Evolutionary conservation across 2,329 filamentous ascomycete species (phyloP), one percentile per base, ranked within the genome.

Genomic region (Ascochyta viciae-villosae): DNA sequence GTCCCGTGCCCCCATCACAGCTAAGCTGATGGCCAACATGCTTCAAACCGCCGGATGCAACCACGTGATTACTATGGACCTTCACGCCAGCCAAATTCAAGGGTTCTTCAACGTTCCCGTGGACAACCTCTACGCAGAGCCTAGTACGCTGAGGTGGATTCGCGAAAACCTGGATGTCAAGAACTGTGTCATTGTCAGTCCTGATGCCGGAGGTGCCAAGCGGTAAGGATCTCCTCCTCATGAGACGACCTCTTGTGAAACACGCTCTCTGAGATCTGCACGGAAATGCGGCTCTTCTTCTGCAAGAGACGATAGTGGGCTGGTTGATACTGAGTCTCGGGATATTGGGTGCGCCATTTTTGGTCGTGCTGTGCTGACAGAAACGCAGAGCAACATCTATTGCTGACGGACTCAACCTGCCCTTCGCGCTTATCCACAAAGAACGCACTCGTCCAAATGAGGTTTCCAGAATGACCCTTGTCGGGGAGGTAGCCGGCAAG

Each of bases 21-120:
- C 94, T 22, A 96, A 95, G 77, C 83, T 98, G 50, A 96, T 97
- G 80, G 94, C 94, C 54, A 97, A 98, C 79, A 97, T 98, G 93
- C 84, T 98, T 52, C 92, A 96, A 76, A 96, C 92, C 2, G 93
- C 93, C 39, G 94, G 94, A 53, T 96, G 92, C 77, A 92, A 92
- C 75, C 90, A 93, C 74, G 89, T 96, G 68, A 96, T 97, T 66
- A 97, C 93, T 16, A 96, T 97, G 91, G 93, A 97, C 72, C 84
- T 97, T 55, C 93, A 97, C 74, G 93, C 92, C 55, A 92, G 89
- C 57, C 93, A 97, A 81, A 96, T 96, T 60, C 91, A 96, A 78
- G 94, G 94, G 38, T 97, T 98, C 82, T 97, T 97, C 84, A 96
- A 96, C 60, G 86, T 89, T 15, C 87, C 87, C 5, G 87, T 89